Evolutionary conservation across 441 rosid genomes (phyloP).

Genomic region (Erysimum pusillum): DNA sequence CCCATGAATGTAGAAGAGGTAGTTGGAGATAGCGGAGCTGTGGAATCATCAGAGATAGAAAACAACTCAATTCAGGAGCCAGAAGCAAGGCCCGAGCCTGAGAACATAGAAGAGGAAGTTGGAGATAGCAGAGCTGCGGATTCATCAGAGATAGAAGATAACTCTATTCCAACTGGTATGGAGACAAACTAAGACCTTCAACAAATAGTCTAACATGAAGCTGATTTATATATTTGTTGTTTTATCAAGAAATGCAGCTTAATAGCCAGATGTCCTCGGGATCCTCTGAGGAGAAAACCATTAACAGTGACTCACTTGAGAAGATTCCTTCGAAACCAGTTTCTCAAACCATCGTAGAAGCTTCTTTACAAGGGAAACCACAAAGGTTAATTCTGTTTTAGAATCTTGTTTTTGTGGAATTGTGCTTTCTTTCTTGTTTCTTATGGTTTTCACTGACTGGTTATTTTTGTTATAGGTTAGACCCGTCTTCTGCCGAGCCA

Average conservation of each 20-base stretch:
- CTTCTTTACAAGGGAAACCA: slow-evolving; percentile 75
- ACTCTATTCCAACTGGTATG: slow-evolving; percentile 29
- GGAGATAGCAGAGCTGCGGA: slow-evolving; percentile 34
- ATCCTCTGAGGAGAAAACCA: slow-evolving; percentile 47
- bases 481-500: slow-evolving; percentile 52
- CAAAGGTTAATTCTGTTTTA: slow-evolving; percentile 55
- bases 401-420: slow-evolving; percentile 30
- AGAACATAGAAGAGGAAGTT: slow-evolving; percentile 39
- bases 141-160: slow-evolving; percentile 36
- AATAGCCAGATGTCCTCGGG: slow-evolving; percentile 42
- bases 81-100: slow-evolving; percentile 26
- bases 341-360: slow-evolving; percentile 42
- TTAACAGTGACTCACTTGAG: slow-evolving; percentile 45
- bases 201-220: slow-evolving; percentile 41
- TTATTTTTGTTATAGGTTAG: slow-evolving; percentile 67
- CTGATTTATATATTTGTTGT: slow-evolving; percentile 43
- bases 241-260: slow-evolving; percentile 71
- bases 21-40: slow-evolving; percentile 26
- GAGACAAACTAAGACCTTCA: slow-evolving; percentile 38
- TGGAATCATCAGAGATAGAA: slow-evolving; percentile 41
- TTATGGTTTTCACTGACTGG: slow-evolving; percentile 40
- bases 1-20: slow-evolving; percentile 41
- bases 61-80: slow-evolving; percentile 12
- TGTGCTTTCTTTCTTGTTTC: slow-evolving; percentile 20
- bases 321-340: slow-evolving; percentile 46